These are phyloP conservation scores for Calonectria multiphialidica DNA, from an alignment of 2,329 filamentous ascomycete genomes.

Conservation along the genomic window DNA sequence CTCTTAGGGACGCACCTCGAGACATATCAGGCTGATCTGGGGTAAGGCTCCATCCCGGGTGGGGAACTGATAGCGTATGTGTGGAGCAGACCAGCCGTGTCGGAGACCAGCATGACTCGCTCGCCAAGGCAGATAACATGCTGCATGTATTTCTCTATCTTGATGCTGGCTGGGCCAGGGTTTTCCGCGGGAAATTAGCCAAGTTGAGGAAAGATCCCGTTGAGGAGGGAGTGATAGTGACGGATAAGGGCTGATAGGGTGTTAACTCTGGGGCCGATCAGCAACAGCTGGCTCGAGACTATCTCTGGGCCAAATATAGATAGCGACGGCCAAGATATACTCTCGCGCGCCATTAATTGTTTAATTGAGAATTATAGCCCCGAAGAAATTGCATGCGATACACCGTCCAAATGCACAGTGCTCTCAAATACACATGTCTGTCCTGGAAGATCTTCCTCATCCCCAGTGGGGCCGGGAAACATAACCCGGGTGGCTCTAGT, in stretches of 20 bases:
- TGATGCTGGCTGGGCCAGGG: neutral
- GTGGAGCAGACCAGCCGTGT: neutral
- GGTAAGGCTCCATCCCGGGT: conserved; percentile 31
- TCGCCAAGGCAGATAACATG: conserved; percentile 20
- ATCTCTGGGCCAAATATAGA: neutral
- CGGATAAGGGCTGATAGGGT: conserved; percentile 33
- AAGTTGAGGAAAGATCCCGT: neutral
- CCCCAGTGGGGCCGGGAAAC: neutral
- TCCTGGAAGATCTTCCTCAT: no score
- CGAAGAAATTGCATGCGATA: no score
- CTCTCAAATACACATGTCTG: no score
- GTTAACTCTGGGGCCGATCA: conserved; percentile 22
- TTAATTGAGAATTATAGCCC: no score
- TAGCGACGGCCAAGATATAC: neutral
- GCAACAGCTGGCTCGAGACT: neutral
- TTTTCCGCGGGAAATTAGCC: conserved; percentile 11
- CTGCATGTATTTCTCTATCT: conserved; percentile 23
- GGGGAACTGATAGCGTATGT: conserved; percentile 36
- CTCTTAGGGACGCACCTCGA: conserved; percentile 12
- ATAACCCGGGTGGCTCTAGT: neutral
- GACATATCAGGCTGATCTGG: conserved; percentile 36
- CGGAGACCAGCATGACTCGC: conserved; percentile 15
- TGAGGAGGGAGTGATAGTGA: neutral
- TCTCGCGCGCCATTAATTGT: neutral
- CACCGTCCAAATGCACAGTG: no score